phyloP scores from a whole-genome alignment of 805 yeast genomes.

The Cyberlindnera mississippiensis region DNA sequence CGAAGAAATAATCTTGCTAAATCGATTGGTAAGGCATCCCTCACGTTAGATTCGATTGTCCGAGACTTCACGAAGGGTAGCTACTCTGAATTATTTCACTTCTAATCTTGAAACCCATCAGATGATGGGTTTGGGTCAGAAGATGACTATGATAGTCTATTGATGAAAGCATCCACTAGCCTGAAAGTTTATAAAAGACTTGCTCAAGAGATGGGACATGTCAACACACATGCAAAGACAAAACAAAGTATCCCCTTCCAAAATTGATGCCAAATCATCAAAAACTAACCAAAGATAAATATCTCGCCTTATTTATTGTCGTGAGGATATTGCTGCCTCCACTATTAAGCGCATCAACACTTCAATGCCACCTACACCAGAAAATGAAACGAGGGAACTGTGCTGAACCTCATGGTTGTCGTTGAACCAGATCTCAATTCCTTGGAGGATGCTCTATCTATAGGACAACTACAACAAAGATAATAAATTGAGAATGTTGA shows the following conservation, averaged over 20 bases:
- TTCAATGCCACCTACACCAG: not conserved
- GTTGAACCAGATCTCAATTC: too few relatives aligned
- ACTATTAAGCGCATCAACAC: conserved; percentile 4
- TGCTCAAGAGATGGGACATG: conserved; percentile 25
- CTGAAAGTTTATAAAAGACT: conserved; percentile 1
- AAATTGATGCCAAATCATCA: too few relatives aligned
- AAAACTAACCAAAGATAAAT: conserved; percentile 18
- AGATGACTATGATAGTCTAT: conserved; percentile 30
- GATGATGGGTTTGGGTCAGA: conserved; percentile 21
- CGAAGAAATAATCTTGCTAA: conserved; percentile 34
- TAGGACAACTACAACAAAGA: too few relatives aligned
- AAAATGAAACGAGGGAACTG: too few relatives aligned
- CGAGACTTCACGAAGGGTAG: not conserved
- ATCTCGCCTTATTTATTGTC: conserved; percentile 47
- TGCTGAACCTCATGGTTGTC: too few relatives aligned
- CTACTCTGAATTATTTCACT: conserved; percentile 6
- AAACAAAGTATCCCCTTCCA: conserved; percentile 16
- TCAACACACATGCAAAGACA: conserved; percentile 39
- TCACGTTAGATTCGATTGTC: conserved; percentile 26
- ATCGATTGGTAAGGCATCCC: conserved; percentile 25
- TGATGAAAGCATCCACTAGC: conserved; percentile 20
- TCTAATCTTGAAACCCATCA: conserved; percentile 12
- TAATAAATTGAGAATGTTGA: too few relatives aligned
- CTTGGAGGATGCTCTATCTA: too few relatives aligned
- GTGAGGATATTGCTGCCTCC: conserved; percentile 36